phyloP scores from a whole-genome alignment of 1,284 basidiomycete genomes.

The Cryptococcus sp. region DNA sequence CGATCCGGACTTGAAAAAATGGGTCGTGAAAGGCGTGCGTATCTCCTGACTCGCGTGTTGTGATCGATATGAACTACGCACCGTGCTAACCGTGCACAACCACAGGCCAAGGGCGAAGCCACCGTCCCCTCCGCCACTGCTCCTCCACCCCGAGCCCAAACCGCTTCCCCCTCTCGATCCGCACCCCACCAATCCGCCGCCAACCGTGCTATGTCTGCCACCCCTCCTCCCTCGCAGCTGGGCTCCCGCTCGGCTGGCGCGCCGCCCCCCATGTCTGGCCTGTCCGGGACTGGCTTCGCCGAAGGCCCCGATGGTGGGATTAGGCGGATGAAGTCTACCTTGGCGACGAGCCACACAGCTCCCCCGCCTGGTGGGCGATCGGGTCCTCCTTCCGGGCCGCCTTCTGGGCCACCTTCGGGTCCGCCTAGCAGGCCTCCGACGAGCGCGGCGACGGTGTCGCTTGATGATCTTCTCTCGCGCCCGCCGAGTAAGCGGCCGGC shows the following conservation, averaged over 20 bases:
- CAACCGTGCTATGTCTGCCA: constrained; percentile 47
- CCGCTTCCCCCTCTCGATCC: constrained; percentile 66
- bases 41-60: not conserved
- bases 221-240: constrained; percentile 24
- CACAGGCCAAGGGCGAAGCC: constrained; percentile 58
- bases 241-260: not conserved
- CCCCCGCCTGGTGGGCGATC: constrained; percentile 26
- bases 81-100: constrained; percentile 2
- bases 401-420: constrained; percentile 14
- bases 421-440: constrained; percentile 53
- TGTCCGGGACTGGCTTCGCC: constrained; percentile 29
- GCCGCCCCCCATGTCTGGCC: constrained; percentile 38
- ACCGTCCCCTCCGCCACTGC: constrained; percentile 52
- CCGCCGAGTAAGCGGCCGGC: constrained; percentile 42
- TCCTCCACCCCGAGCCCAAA: constrained; percentile 65
- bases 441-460: constrained; percentile 54
- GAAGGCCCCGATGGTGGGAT: constrained; percentile 46
- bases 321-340: constrained; percentile 46
- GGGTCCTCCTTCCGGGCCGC: constrained; percentile 12
- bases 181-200: constrained; percentile 57
- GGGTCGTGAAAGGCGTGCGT: constrained; percentile 90
- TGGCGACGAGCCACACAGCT: constrained; percentile 37
- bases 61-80: not conserved
- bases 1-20: constrained; percentile 89
- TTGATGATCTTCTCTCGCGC: constrained; percentile 47